Evolutionary conservation across 371 early-diverging fungal species (phyloP), one percentile per base, ranked within the genome.

Genomic region (Circinella minor): DNA sequence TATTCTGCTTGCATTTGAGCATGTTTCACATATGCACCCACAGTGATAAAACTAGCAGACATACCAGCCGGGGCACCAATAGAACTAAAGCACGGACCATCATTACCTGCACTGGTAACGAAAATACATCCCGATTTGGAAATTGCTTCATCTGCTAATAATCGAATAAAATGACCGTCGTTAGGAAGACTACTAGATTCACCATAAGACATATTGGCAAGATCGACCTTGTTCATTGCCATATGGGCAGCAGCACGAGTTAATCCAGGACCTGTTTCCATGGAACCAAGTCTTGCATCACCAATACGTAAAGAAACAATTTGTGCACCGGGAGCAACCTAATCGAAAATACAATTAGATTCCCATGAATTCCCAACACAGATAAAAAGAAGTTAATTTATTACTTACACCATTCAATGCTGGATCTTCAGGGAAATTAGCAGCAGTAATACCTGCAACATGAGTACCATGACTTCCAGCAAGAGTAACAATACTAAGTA

Each of bases 171-270:
- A 67, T 92, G 90, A 38, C 98, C 98, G 34, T 77, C 77, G 69
- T 93, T 88, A 38, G 95, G 86, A 13, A 89, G 77, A 47, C 89
- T 78, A 9, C 89, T 76, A 4, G 93, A 89, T 86, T 98, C 98
- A 67, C 98, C 98, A 74, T 92, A 98, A 37, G 94, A 94, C 90
- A 98, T 95, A 81, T 98, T 98, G 63, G 96, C 97, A n/a, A 98
- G 82, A 71, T 97, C 96, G 13, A 88, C 86, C 73, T 92, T 90
- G 74, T 93, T 81, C 70, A 88, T 91, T 37, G 87, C 89, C 61
- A 90, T 85, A 72, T 94, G 94, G 38, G 85, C 86, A 36, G 91
- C 91, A 1, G 97, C 96, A 68, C 98, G 90, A 9, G 93, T 91
- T 43, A 98, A 83, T 1, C 91, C 95, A 15, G 90, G 84, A 10